Base-by-base conservation (phyloP, 202 grass and related monocot species). In the Carex sylvatica region DNA sequence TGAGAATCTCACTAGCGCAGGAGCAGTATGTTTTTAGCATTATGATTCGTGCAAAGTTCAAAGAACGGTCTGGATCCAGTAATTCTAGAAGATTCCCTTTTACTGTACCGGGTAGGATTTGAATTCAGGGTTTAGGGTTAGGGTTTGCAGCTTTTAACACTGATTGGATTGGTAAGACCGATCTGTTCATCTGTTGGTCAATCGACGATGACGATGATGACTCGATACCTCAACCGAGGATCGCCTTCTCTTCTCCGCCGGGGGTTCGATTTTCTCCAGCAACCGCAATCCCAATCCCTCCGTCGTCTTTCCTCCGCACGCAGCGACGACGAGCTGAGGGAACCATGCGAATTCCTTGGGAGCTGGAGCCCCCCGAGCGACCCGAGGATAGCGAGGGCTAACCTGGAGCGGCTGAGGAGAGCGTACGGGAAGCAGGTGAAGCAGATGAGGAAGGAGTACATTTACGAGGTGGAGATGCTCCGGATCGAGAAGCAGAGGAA, bases 381-480 rank as follows among this genome's bases (percentile, higher is more conserved):
- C 4, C 92, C 92, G 26, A 70, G 86, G 6, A 66, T 86, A 80
- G 95, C 89, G 22, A 79, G 81, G 84, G 86, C 87, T 24, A 82
- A 62, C 65, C 90, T 98, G 61, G 89, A 92, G 36, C 85, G 92
- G 63, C 84, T 94, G 63, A 91, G 89, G 69, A 88, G 93, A 81
- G 81, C 86, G 5, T 97, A 94, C 73, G 75, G 73, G 53, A 87
- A 85, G 76, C 87, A 93, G 46, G 40, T 82, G 59, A 80, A n/a
- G 40, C 80, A 73, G 24, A 60, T 87, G 56, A 83, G 88, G 16
- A 71, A 30, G 26, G 84, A 86, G 66, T 86, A 75, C 74, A 28
- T 55, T 15, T 74, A 89, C 54, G 88, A 90, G 75, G 66, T 86
- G 73, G 88, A 86, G 84, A 65, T 90, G 80, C 74, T 83, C 18